phyloP scores from a whole-genome alignment of 2,329 filamentous ascomycete species.

The Penicillium sp. region DNA sequence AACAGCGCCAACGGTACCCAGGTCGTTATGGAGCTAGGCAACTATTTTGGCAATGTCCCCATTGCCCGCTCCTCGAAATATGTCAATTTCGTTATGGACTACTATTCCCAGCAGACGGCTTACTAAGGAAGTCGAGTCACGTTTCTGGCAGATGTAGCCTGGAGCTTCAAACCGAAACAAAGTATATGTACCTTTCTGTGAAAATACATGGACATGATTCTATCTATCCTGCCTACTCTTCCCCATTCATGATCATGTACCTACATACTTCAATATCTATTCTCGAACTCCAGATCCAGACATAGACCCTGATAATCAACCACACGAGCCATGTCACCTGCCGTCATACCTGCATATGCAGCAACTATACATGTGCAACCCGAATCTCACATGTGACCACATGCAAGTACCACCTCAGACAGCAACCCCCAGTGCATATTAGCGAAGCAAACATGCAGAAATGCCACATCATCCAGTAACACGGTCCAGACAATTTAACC shows the following conservation, averaged over 20 bases:
- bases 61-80: slow-evolving; percentile 18
- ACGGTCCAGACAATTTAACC: background rate
- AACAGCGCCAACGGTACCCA: slow-evolving; percentile 21
- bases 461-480: background rate
- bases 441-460: background rate
- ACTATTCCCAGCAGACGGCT: slow-evolving; percentile 21
- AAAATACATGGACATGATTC: background rate
- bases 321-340: background rate
- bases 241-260: too few relatives aligned
- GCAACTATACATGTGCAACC: background rate
- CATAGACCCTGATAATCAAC: too few relatives aligned
- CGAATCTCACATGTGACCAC: background rate
- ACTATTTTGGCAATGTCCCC: slow-evolving; percentile 20
- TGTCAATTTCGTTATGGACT: slow-evolving; percentile 24
- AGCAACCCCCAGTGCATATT: background rate
- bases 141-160: background rate
- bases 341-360: background rate
- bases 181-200: background rate
- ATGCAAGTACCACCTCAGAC: background rate
- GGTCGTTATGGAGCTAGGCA: slow-evolving; percentile 24
- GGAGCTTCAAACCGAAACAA: background rate
- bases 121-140: slow-evolving; percentile 6
- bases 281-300: too few relatives aligned
- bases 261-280: too few relatives aligned
- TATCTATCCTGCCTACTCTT: too few relatives aligned